phyloP scores from a whole-genome alignment of 306 rosid genomes.

The Cucurbita ficifolia region DNA sequence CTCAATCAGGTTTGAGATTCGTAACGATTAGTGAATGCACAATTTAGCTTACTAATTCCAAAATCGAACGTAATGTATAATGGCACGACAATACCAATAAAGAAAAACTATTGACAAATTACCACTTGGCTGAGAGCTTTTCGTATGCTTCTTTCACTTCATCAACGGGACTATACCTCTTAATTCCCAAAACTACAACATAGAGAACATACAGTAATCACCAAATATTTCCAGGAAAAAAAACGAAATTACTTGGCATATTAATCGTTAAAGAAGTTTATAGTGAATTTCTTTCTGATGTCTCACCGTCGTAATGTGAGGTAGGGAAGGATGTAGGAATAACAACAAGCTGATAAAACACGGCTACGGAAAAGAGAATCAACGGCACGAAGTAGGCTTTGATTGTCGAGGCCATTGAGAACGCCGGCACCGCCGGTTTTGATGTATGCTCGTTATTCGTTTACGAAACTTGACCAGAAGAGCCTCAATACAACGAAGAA shows the following conservation, averaged over 20 bases:
- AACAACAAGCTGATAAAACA: constrained; percentile 59
- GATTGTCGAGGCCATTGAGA: constrained; percentile 33
- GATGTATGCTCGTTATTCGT: constrained; percentile 7
- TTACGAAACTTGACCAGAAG: neutral
- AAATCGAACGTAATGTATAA: neutral
- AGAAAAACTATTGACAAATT: constrained; percentile 1
- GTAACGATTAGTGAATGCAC: neutral
- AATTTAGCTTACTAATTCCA: neutral
- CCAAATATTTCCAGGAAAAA: neutral
- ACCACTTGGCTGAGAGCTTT: constrained; percentile 47
- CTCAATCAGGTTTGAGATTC: neutral
- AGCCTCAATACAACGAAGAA: neutral
- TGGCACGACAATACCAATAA: neutral
- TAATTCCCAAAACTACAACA: constrained; percentile 39
- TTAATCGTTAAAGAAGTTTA: neutral
- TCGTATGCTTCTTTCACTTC: constrained; percentile 49
- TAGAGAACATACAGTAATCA: neutral
- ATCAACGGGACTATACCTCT: constrained; percentile 37
- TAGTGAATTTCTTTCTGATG: neutral
- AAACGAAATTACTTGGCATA: neutral
- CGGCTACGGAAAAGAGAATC: constrained; percentile 46
- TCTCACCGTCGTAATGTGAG: constrained; percentile 64
- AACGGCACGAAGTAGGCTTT: constrained; percentile 62
- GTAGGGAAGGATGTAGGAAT: constrained; percentile 75
- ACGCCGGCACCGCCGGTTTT: constrained; percentile 1